Base-by-base conservation (phyloP, 2,329 filamentous ascomycete species). In the Aspergillus fumigatiaffinis region DNA sequence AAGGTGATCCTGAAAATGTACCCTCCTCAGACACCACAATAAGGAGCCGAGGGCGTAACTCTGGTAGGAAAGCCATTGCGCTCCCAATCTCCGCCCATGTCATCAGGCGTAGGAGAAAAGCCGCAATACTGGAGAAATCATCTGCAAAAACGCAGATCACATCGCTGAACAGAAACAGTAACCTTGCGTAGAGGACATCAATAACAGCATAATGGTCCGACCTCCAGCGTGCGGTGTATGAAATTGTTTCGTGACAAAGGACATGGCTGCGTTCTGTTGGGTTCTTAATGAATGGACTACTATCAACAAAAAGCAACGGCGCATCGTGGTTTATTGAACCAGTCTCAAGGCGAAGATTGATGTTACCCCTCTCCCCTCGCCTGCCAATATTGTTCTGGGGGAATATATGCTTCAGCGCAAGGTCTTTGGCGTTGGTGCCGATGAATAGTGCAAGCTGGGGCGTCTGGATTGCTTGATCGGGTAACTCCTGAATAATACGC, bases 141-240 rank as follows among this genome's bases (percentile, higher is more conserved):
- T 59, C 54, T 14, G 57, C 51, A 59, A 59, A 59, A 32, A 59
- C 28, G 8, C 35, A 59, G 9, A 59, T 49, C 3, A 56, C 32
- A 52, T 59, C 54, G 38, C 57, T 54, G 35, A 59, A 59, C 10
- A 54, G 32, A 28, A 59, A 59, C 12, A 59, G 48, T 4, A 59
- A 26, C 50, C 54, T 54, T 20, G 54, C 23, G 38, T 57, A 57
- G 14, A 59, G 48, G 38, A 59, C 52, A 28, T 59, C 41, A 50
- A 57, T 49, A 17, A 57, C 26, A 20, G 51, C 28, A 32, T 56
- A 49, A n/a, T 21, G 4, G 35, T 38, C 35, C 2, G 50, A n/a
- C 25, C 41, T 53, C 57, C 44, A 59, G 29, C 3, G 20, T 53
- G 54, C 38, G 25, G 54, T 1, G 35, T 59, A 48, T 35, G 54